phyloP scores from a whole-genome alignment of 2,329 filamentous ascomycete species.

The Aulographum hederae region DNA sequence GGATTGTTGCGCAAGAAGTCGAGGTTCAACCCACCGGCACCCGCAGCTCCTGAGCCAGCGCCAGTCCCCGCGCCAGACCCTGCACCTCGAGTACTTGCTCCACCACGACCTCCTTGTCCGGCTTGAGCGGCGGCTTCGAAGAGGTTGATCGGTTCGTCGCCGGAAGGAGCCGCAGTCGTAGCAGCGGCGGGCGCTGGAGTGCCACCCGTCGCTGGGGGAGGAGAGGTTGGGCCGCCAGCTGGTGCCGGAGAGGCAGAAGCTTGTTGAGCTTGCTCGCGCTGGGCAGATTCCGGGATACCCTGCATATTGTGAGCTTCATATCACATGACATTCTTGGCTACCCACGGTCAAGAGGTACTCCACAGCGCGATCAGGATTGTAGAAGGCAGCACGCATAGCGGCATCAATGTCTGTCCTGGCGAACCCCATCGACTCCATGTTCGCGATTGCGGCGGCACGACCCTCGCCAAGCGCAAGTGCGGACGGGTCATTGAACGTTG shows the following conservation, averaged over 20 bases:
- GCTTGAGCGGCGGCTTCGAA: slow-evolving; percentile 85
- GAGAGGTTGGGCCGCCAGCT: slow-evolving; percentile 14
- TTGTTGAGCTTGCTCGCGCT: slow-evolving; percentile 43
- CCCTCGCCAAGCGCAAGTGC: slow-evolving; percentile 75
- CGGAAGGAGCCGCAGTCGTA: slow-evolving; percentile 23
- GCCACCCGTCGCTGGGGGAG: slow-evolving; percentile 24
- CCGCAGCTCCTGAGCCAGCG: slow-evolving; percentile 23
- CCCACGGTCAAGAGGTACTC: slow-evolving; percentile 82
- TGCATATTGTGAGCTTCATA: slow-evolving; percentile 17
- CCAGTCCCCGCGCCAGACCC: slow-evolving; percentile 33
- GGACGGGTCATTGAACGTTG: slow-evolving; percentile 49
- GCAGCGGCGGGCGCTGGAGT: slow-evolving; percentile 21
- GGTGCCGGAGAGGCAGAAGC: slow-evolving; percentile 25
- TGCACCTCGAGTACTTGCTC: slow-evolving; percentile 23
- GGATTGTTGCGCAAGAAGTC: slow-evolving; percentile 91
- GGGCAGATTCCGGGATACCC: slow-evolving; percentile 79
- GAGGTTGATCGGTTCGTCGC: slow-evolving; percentile 60
- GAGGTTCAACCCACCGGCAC: slow-evolving; percentile 51
- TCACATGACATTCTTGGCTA: slow-evolving; percentile 9
- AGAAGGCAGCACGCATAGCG: slow-evolving; percentile 90
- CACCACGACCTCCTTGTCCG: slow-evolving; percentile 29
- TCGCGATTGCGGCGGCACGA: slow-evolving; percentile 63
- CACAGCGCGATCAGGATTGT: slow-evolving; percentile 91
- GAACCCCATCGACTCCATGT: slow-evolving; percentile 98
- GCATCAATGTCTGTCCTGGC: slow-evolving; percentile 72